Evolutionary conservation across 495 filamentous ascomycete species (phyloP).

Genomic region (Chaetomidium leptoderma): DNA sequence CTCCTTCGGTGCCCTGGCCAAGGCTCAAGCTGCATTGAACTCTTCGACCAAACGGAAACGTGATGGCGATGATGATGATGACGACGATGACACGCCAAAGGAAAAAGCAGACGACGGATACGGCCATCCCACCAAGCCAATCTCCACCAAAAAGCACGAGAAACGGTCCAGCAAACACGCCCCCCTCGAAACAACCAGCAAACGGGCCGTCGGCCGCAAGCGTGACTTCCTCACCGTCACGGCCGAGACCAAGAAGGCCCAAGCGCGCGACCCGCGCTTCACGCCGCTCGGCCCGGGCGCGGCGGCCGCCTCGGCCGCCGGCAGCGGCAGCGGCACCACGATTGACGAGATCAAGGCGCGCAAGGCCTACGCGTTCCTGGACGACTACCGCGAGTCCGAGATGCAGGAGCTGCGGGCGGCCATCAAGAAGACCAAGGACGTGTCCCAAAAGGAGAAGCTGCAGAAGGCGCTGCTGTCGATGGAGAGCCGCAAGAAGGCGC

Average conservation of each 20-base stretch:
- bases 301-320: conserved; percentile 24
- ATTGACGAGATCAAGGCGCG: conserved; percentile 53
- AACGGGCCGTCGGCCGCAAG: conserved; percentile 72
- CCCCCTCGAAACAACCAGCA: conserved; percentile 73
- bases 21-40: conserved; percentile 68
- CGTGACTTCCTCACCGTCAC: conserved; percentile 64
- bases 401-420: conserved; percentile 64
- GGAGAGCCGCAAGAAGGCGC: conserved; percentile 64
- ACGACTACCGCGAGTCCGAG: conserved; percentile 77
- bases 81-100: conserved; percentile 1
- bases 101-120: conserved; percentile 15
- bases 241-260: conserved; percentile 47
- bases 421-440: conserved; percentile 62
- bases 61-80: too few relatives aligned
- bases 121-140: conserved; percentile 4
- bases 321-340: conserved; percentile 24
- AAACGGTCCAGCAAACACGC: conserved; percentile 78
- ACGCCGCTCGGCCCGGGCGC: conserved; percentile 46
- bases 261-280: conserved; percentile 84
- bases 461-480: conserved; percentile 63
- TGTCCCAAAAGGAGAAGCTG: conserved; percentile 57
- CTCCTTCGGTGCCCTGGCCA: conserved; percentile 83
- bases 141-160: conserved; percentile 16
- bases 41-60: conserved; percentile 25
- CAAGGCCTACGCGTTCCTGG: conserved; percentile 77